phyloP scores from a whole-genome alignment of 2,329 filamentous ascomycete genomes.

The Bimuria novae-zelandiae region DNA sequence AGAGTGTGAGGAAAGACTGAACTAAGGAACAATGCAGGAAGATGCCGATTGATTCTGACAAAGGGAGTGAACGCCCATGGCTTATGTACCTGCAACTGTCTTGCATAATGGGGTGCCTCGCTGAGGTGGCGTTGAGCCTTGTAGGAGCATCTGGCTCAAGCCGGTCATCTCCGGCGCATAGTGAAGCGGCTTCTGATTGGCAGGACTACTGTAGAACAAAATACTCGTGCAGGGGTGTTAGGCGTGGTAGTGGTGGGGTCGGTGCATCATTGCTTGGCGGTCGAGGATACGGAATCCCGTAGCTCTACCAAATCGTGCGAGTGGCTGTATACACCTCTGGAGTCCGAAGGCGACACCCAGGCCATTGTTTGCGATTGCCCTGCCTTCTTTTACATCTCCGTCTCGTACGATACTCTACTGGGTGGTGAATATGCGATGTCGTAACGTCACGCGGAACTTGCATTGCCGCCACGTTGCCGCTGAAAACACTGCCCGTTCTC shows the following conservation, averaged over 20 bases:
- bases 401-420: background rate
- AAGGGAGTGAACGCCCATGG: background rate
- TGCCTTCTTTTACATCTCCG: background rate
- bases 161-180: conserved; percentile 3
- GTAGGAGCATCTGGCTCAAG: background rate
- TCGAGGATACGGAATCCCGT: background rate
- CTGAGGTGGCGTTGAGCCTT: conserved; percentile 5
- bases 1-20: background rate
- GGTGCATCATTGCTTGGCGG: conserved; percentile 1
- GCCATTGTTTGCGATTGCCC: too few species aligned
- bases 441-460: background rate
- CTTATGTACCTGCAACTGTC: background rate
- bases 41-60: background rate
- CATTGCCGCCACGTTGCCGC: background rate
- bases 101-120: background rate
- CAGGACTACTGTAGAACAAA: conserved; percentile 5
- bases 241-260: background rate
- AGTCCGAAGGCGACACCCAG: conserved; percentile 1
- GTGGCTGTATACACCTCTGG: background rate
- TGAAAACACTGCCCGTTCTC: background rate
- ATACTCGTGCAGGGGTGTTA: background rate
- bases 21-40: background rate
- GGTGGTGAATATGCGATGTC: background rate
- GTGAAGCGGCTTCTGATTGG: background rate
- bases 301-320: background rate